Evolutionary conservation across 768 basidiomycete genomes (phyloP), one percentile per base, ranked within the genome.

Genomic region (Tylopilus felleus): DNA sequence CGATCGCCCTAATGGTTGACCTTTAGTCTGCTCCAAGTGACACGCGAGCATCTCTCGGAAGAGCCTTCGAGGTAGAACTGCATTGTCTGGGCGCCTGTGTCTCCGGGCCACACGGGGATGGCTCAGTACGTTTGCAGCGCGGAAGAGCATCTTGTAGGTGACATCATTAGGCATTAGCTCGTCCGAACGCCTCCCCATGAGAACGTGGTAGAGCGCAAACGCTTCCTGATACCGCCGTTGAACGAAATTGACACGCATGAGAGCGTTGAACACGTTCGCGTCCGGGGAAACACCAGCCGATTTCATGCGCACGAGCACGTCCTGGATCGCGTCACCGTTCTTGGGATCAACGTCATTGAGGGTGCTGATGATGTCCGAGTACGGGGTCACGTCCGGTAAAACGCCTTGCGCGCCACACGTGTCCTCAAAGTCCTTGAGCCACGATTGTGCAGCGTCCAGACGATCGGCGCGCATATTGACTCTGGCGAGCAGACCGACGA

Each of bases 61-160:
- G 41, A 83, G 69, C 8, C 59, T 59, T 14, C 80, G 76, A 4
- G 77, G 74, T 9, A 68, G 60, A 4, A 74, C 50, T 19, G 68
- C 60, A 47, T 68, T 59, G 22, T 48, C 52, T 8, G 65, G 55
- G 7, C 45, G 59, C 35, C 52, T 58, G 25, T 55, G 52, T 47
- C 63, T 61, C 17, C 72, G 71, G 0, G 56, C 59, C 47, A 68
- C 19, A 53, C 55, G 64, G 22, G 55, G 52, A 7, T 55, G 51
- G 28, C 43, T 58, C 52, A 44, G 62, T 53, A 49, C 62, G 46
- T 38, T 53, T 4, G 55, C 56, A 8, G 71, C 66, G 25, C 66
- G 69, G 57, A 82, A 80, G 21, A 83, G 62, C 53, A 65, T 65
- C 17, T 69, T 74, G 68, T 75, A 83, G 0, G 80, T 81, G 53